Evolutionary conservation across 441 rosid species (phyloP).

Genomic region (Croton setiger): DNA sequence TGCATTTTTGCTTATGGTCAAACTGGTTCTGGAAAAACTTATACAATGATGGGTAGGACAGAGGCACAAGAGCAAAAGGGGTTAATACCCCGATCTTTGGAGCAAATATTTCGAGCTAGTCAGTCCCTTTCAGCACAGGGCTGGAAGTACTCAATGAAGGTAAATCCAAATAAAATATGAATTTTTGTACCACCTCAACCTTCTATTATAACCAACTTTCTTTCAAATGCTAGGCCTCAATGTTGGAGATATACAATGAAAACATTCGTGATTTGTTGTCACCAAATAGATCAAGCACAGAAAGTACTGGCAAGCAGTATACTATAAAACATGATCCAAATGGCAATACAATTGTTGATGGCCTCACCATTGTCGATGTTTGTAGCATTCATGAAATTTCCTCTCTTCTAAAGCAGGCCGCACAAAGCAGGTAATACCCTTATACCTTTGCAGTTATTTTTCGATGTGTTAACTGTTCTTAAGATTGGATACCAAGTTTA

Average conservation of each 20-base stretch:
- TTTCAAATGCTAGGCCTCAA: constrained; percentile 60
- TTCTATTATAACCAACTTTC: constrained; percentile 1
- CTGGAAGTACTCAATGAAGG: constrained; percentile 98
- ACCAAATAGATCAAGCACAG: constrained; percentile 42
- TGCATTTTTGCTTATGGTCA: constrained; percentile 99
- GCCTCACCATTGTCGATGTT: constrained; percentile 83
- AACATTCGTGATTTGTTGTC: constrained; percentile 79
- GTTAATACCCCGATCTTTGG: constrained; percentile 85
- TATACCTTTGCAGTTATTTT: too few relatives aligned
- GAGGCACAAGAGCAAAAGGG: constrained; percentile 70
- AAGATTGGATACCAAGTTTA: too few relatives aligned
- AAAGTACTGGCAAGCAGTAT: constrained; percentile 75
- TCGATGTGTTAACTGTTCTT: too few relatives aligned
- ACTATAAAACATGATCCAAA: constrained; percentile 78
- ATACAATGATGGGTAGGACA: constrained; percentile 98
- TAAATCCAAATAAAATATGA: constrained; percentile 13
- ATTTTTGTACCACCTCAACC: not conserved
- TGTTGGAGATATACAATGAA: constrained; percentile 97
- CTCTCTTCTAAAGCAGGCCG: constrained; percentile 76
- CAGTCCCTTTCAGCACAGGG: constrained; percentile 78
- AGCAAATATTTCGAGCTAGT: constrained; percentile 78
- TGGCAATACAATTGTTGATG: constrained; percentile 78
- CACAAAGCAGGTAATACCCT: constrained; percentile 91
- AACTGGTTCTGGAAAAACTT: constrained; percentile 97
- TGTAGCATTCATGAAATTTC: constrained; percentile 72